Conservation (phyloP, 371 early-diverging fungal species). For the Zychaea mexicana region DNA sequence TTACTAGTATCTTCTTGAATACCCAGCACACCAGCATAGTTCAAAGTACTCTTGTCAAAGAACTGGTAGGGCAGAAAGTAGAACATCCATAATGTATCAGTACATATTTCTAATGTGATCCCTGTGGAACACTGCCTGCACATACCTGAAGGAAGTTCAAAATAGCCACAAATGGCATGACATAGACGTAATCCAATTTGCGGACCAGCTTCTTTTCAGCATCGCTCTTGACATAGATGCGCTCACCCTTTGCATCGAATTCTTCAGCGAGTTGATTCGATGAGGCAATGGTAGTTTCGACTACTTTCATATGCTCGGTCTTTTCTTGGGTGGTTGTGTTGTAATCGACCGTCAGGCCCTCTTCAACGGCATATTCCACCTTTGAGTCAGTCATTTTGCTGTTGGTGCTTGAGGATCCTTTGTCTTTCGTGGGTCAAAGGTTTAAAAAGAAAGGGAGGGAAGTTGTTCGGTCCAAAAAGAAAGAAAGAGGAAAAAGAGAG, state of each 20-base stretch:
- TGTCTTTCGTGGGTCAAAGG: constrained; percentile 6
- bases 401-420: no score
- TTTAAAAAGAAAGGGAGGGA: constrained; percentile 7
- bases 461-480: no score
- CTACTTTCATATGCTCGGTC: neutral
- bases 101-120: no score
- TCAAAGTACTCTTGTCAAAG: constrained; percentile 34
- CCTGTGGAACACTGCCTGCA: no score
- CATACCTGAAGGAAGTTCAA: constrained; percentile 32
- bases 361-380: constrained; percentile 18
- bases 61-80: no score
- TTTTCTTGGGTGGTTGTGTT: neutral
- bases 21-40: constrained; percentile 25
- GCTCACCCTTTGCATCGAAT: constrained; percentile 30
- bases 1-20: constrained; percentile 23
- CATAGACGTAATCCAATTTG: constrained; percentile 28
- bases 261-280: neutral
- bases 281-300: neutral
- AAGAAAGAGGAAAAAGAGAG: constrained; percentile 10
- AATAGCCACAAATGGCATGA: constrained; percentile 34
- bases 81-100: no score
- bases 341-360: constrained; percentile 5
- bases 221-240: constrained; percentile 13
- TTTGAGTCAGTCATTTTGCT: constrained; percentile 25
- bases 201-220: constrained; percentile 24